Evolutionary conservation across 257 asterid species (phyloP), one percentile per base, ranked within the genome.

Genomic region (Datura wrightii): DNA sequence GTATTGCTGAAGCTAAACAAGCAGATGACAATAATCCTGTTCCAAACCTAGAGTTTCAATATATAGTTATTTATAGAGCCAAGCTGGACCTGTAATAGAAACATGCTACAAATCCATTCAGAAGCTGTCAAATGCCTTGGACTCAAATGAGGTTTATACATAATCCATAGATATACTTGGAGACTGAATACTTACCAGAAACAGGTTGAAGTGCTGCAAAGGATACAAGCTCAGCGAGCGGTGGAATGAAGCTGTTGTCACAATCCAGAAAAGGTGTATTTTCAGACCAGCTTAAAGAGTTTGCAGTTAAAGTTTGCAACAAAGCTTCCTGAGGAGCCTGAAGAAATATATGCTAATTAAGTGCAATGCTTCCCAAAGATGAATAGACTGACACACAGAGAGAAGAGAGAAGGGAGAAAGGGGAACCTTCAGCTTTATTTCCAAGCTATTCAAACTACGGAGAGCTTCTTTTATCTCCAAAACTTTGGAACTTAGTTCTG

Each of bases 381-480:
- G 24, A 71, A 44, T 37, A 60, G 65, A 62, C 24, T 76, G 82
- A 50, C 78, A 50, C 44, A 48, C 24, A 50, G 62, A 76, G n/a
- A 72, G 44, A 55, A 41, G 83, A 82, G 69, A 83, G 86, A 84
- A 84, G 82, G 88, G 24, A 52, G 81, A 69, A 74, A 83, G 83
- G 62, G 86, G 88, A 85, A 92, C 98, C 97, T 95, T 95, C 92
- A 95, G 85, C 89, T 93, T 95, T 86, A 95, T 92, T 92, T 93
- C 97, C 90, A 95, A 89, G 88, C 87, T 90, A 87, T 91, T 95
- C 90, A 95, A 86, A 90, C 80, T 91, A 15, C 56, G 86, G 84
- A 93, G 94, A 87, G 92, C 91, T 90, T 92, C 95, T 86, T 88
- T 90, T 84, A 95, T 80, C 84, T 90, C 89, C 85, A 74, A 63